phyloP scores from a whole-genome alignment of 352 stramenopile species.

The Globisporangium splendens region DNA sequence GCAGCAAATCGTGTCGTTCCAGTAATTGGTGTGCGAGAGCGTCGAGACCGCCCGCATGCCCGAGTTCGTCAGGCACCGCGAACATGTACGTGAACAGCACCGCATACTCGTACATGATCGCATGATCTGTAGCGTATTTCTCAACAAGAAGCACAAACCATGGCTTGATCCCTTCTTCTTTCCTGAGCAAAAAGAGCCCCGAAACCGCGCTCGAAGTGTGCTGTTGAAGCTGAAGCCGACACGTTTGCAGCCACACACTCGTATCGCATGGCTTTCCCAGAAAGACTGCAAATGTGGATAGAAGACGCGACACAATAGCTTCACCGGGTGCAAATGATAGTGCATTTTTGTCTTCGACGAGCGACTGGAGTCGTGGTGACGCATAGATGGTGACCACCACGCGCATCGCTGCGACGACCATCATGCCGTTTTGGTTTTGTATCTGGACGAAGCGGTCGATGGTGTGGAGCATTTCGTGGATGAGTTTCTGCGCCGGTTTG shows the following conservation, averaged over 20 bases:
- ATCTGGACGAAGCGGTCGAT: constrained; percentile 15
- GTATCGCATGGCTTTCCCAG: constrained; percentile 1
- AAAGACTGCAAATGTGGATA: constrained; percentile 2
- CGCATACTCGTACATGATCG: constrained; percentile 16
- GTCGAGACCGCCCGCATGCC: neutral
- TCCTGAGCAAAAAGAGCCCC: constrained; percentile 11
- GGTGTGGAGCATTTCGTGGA: constrained; percentile 19
- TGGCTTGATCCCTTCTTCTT: neutral
- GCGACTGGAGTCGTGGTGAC: constrained; percentile 8
- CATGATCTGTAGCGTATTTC: constrained; percentile 4
- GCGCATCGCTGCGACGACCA: constrained; percentile 15
- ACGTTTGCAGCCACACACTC: constrained; percentile 13
- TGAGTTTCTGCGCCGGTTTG: constrained; percentile 5
- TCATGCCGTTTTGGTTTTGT: neutral
- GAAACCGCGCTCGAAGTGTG: neutral
- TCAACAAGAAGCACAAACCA: constrained; percentile 17
- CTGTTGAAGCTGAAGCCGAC: constrained; percentile 13
- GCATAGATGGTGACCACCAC: constrained; percentile 15
- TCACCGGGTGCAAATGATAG: neutral
- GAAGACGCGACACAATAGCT: constrained; percentile 7
- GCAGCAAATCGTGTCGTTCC: neutral
- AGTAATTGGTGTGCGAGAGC: constrained; percentile 6
- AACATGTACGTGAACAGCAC: constrained; percentile 19
- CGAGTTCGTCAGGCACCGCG: constrained; percentile 12
- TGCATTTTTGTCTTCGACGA: constrained; percentile 8